Conservation (phyloP, 1,139 yeast species). For the Suhomyces maxii region DNA sequence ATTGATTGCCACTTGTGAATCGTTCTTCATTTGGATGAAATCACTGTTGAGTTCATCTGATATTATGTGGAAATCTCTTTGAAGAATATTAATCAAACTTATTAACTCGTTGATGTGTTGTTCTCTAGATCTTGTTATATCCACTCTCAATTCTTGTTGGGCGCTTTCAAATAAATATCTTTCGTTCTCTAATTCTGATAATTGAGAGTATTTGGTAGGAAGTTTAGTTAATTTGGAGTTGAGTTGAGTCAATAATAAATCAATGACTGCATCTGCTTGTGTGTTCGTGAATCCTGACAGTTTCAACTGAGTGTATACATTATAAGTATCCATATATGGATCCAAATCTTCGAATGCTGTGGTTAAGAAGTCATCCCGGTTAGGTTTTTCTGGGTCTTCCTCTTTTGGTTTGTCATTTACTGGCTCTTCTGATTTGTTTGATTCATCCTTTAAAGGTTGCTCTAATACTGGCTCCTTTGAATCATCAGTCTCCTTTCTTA, state of each 20-base stretch:
- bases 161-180: slow-evolving; percentile 90
- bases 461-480: neutral
- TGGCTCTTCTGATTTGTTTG: slow-evolving; percentile 1
- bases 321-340: slow-evolving; percentile 54
- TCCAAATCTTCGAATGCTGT: slow-evolving; percentile 41
- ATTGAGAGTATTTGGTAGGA: slow-evolving; percentile 59
- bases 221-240: slow-evolving; percentile 58
- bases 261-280: slow-evolving; percentile 57
- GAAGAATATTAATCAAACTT: slow-evolving; percentile 65
- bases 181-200: slow-evolving; percentile 79
- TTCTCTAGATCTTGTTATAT: slow-evolving; percentile 72
- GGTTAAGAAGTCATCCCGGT: slow-evolving; percentile 13
- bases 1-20: slow-evolving; percentile 78
- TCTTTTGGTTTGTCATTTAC: neutral
- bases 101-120: slow-evolving; percentile 68
- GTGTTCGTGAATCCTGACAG: slow-evolving; percentile 50
- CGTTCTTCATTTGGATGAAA: slow-evolving; percentile 65
- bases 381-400: slow-evolving; percentile 1
- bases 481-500: neutral
- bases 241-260: slow-evolving; percentile 49
- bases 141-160: slow-evolving; percentile 81
- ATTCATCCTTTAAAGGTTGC: neutral
- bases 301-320: slow-evolving; percentile 40
- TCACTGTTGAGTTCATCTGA: slow-evolving; percentile 79
- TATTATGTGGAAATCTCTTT: slow-evolving; percentile 67